Evolutionary conservation across 1,284 basidiomycete genomes (phyloP).

Genomic region (Cutaneotrichosporon daszewskae): DNA sequence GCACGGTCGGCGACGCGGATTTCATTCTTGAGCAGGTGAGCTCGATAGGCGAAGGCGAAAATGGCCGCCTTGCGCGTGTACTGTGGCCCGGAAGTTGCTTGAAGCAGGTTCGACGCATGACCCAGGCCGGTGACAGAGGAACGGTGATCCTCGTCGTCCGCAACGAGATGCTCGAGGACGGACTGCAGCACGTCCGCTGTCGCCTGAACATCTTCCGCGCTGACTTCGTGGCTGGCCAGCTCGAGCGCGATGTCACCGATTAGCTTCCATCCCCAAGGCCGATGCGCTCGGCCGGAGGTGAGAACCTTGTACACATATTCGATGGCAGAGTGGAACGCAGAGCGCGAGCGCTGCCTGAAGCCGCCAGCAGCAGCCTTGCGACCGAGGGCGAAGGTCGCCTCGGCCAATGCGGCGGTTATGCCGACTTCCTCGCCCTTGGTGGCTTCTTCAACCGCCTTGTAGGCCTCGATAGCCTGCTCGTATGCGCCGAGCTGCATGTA

Average conservation of each 20-base stretch:
- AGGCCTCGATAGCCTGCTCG: conserved; percentile 65
- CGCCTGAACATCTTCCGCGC: conserved; percentile 31
- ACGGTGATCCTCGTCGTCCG: conserved; percentile 40
- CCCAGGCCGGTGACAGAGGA: conserved; percentile 37
- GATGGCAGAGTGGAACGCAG: conserved; percentile 62
- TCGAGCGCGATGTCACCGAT: conserved; percentile 70
- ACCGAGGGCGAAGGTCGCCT: conserved; percentile 69
- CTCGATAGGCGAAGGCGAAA: conserved; percentile 65
- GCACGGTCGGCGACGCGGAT: conserved; percentile 55
- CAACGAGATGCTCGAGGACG: conserved; percentile 33
- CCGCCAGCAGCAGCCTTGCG: conserved; percentile 61
- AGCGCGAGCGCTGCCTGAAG: conserved; percentile 67
- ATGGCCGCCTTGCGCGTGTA: conserved; percentile 58
- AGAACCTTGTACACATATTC: conserved; percentile 57
- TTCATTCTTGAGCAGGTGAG: conserved; percentile 63
- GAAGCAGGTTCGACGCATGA: conserved; percentile 34
- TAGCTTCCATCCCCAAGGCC: conserved; percentile 77
- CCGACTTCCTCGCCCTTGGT: conserved; percentile 56
- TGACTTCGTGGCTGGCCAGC: conserved; percentile 51
- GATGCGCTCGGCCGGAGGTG: conserved; percentile 57
- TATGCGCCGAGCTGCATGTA: conserved; percentile 73
- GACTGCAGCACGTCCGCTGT: conserved; percentile 30
- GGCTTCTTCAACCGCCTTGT: conserved; percentile 57
- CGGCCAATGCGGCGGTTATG: conserved; percentile 66
- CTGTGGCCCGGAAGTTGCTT: conserved; percentile 16